phyloP scores from a whole-genome alignment of 345 rosid species.

The Salix dunnii region DNA sequence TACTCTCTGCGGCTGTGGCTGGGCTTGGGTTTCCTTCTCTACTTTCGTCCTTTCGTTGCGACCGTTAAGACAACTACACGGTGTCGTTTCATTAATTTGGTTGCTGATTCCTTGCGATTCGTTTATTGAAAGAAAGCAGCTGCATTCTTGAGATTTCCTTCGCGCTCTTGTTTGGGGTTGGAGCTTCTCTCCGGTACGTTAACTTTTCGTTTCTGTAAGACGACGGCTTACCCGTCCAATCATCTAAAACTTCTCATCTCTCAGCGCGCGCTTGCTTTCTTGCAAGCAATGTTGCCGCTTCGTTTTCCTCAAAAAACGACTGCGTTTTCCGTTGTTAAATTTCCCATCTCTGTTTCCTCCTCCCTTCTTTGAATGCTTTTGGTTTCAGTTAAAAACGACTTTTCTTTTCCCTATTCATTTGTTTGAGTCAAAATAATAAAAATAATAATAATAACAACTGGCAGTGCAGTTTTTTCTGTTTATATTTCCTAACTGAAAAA shows the following conservation, averaged over 20 bases:
- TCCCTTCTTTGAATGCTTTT: too few relatives aligned
- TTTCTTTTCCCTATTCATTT: too few relatives aligned
- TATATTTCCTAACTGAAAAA: slow-evolving; percentile 17
- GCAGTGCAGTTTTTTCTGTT: slow-evolving; percentile 21
- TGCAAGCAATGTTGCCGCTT: background rate
- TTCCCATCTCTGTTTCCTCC: background rate
- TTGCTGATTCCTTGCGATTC: background rate
- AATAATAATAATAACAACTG: background rate
- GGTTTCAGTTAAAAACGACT: too few relatives aligned
- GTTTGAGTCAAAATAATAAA: background rate
- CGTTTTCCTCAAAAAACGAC: background rate
- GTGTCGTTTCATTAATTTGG: background rate
- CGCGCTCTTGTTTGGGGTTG: slow-evolving; percentile 1
- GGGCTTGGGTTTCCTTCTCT: background rate
- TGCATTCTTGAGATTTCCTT: slow-evolving; percentile 20
- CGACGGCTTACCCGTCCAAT: background rate
- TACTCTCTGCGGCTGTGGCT: background rate
- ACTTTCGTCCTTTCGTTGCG: background rate
- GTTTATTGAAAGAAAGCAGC: background rate
- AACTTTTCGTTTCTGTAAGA: background rate
- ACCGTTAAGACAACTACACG: background rate
- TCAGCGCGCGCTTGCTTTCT: background rate
- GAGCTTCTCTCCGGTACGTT: slow-evolving; percentile 14
- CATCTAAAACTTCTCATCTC: background rate
- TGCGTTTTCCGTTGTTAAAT: background rate